Conservation (phyloP, 2,329 filamentous ascomycete species). For the Colletotrichum sojae region DNA sequence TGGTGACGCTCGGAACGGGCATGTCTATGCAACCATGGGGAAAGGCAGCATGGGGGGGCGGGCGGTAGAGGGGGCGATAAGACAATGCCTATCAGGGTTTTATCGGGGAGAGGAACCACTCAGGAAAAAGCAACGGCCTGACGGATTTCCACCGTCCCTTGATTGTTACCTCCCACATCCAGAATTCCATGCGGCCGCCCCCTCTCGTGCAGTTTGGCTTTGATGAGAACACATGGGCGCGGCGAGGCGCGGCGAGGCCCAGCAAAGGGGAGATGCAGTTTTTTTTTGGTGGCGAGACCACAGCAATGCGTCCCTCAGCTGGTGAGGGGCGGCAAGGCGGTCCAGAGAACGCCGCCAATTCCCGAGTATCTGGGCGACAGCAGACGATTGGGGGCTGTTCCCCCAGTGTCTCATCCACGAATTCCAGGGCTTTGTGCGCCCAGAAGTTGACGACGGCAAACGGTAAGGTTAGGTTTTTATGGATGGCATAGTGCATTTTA, state of each 20-base stretch:
- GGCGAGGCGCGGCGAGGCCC: conserved; percentile 2
- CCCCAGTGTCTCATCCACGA: not conserved
- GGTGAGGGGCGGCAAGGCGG: no score
- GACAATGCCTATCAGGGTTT: conserved; percentile 17
- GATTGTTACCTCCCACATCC: conserved; percentile 16
- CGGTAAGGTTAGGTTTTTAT: not conserved
- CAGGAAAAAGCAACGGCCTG: conserved; percentile 7
- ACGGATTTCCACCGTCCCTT: conserved; percentile 5
- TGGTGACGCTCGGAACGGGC: not conserved
- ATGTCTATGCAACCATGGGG: not conserved
- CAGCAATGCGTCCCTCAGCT: no score
- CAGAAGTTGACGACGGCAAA: not conserved
- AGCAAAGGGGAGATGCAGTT: not conserved
- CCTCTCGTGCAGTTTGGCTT: not conserved
- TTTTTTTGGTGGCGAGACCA: no score
- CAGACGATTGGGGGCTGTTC: conserved; percentile 5
- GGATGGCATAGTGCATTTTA: not conserved
- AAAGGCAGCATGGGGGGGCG: not conserved
- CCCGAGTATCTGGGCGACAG: conserved; percentile 7
- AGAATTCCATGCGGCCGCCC: conserved; percentile 4
- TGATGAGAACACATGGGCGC: not conserved
- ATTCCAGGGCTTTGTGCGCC: conserved; percentile 13
- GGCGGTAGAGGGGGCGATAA: not conserved
- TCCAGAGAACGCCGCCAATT: not conserved
- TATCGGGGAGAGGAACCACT: conserved; percentile 8